A percentile compares a stretch with the other conserved stretches of the same genome.
Evolutionary conservation across 2,329 filamentous ascomycete species (phyloP).

Genomic region (Fusarium sp.): DNA sequence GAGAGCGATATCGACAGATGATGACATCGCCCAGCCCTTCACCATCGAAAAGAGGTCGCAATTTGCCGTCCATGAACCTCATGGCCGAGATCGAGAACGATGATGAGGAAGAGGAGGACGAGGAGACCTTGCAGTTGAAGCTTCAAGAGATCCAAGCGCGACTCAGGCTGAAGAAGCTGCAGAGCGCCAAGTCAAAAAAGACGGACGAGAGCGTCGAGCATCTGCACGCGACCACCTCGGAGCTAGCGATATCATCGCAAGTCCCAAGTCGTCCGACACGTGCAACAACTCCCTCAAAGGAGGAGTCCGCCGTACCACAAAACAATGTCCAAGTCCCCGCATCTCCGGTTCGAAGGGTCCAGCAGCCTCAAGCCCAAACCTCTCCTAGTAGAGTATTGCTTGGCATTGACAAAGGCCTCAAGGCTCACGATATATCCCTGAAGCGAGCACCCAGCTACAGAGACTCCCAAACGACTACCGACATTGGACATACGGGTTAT

Average conservation of each 20-base stretch:
- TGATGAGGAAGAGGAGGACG: conserved; percentile 75
- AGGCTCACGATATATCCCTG: conserved; percentile 83
- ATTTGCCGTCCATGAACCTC: conserved; percentile 48
- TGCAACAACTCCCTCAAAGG: conserved; percentile 46
- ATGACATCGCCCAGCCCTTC: conserved; percentile 76
- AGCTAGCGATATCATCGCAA: conserved; percentile 40
- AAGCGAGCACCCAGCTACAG: conserved; percentile 72
- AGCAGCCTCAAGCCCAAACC: conserved; percentile 64
- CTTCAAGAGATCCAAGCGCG: conserved; percentile 89
- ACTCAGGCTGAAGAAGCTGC: conserved; percentile 86
- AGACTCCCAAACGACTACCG: conserved; percentile 33
- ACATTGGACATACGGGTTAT: conserved; percentile 49
- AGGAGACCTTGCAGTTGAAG: conserved; percentile 88
- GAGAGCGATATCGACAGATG: conserved; percentile 77
- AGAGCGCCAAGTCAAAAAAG: conserved; percentile 61
- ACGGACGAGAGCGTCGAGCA: conserved; percentile 32
- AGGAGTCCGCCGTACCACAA: conserved; percentile 45
- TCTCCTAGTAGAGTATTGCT: conserved; percentile 84
- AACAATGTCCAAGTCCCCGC: conserved; percentile 76
- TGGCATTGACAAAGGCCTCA: conserved; percentile 90
- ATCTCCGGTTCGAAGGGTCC: conserved; percentile 73
- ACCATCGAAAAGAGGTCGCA: conserved; percentile 55
- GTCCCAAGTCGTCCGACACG: conserved; percentile 37
- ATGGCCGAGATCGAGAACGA: conserved; percentile 53
- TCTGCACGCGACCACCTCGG: conserved; percentile 33